Conservation (phyloP, 768 basidiomycete genomes). For the Calocybe cyanea region DNA sequence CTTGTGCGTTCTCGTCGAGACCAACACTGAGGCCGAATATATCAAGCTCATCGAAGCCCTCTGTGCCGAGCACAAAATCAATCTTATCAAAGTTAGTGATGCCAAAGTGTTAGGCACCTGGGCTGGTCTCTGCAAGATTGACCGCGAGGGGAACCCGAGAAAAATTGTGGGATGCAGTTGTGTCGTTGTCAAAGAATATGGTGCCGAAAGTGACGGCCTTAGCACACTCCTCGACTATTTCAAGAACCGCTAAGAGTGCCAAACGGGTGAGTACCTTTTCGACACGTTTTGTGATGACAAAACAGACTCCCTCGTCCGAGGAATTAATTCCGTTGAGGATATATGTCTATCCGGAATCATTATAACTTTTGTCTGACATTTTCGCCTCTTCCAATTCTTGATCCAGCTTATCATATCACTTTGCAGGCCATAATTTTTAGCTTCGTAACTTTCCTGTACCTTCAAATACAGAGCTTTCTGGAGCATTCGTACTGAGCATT, state of each 20-base stretch:
- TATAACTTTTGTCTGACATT: conserved; percentile 69
- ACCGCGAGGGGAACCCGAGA: conserved; percentile 96
- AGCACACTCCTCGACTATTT: conserved; percentile 95
- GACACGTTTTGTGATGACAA: conserved; percentile 56
- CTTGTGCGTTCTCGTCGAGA: conserved; percentile 98
- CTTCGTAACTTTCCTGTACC: no score
- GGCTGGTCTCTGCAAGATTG: conserved; percentile 99
- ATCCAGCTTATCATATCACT: no score
- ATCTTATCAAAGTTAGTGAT: conserved; percentile 98
- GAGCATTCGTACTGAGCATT: no score
- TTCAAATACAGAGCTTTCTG: no score
- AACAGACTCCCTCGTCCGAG: conserved; percentile 93
- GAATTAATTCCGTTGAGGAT: conserved; percentile 63
- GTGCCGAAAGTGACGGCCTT: conserved; percentile 90
- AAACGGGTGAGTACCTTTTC: conserved; percentile 17
- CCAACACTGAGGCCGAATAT: conserved; percentile 98
- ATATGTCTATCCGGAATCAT: conserved; percentile 87
- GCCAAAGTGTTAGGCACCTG: conserved; percentile 97
- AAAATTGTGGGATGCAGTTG: conserved; percentile 93
- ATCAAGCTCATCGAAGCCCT: conserved; percentile 99
- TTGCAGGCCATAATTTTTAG: no score
- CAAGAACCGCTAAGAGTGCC: conserved; percentile 83
- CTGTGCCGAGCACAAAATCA: conserved; percentile 99
- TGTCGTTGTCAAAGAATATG: conserved; percentile 98
- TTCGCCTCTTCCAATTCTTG: background rate